These are phyloP conservation scores for Amanita thiersii DNA, from an alignment of 768 basidiomycete species.

Conservation along the genomic window DNA sequence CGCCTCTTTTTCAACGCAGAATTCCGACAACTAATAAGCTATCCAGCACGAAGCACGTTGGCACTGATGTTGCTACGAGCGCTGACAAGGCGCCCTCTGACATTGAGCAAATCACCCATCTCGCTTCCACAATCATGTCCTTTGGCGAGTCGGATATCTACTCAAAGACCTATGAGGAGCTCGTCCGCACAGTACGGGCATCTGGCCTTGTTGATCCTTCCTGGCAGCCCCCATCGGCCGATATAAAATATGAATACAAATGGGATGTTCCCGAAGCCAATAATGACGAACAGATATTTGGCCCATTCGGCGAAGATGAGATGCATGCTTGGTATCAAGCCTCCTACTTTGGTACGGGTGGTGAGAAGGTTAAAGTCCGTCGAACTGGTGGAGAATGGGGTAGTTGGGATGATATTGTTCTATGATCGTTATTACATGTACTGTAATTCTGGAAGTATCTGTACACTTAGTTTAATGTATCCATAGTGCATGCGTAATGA, in stretches of 20 bases:
- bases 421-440: slow-evolving; percentile 23
- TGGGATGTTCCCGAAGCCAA: slow-evolving; percentile 56
- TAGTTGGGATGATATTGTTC: slow-evolving; percentile 59
- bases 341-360: slow-evolving; percentile 68
- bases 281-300: slow-evolving; percentile 50
- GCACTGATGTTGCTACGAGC: slow-evolving; percentile 32
- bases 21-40: background rate
- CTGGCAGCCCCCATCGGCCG: slow-evolving; percentile 75
- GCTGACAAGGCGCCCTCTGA: slow-evolving; percentile 42
- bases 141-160: slow-evolving; percentile 84
- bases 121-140: slow-evolving; percentile 83
- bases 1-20: slow-evolving; percentile 2
- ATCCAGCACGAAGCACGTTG: slow-evolving; percentile 20
- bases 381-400: slow-evolving; percentile 65
- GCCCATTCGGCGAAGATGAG: slow-evolving; percentile 76
- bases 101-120: slow-evolving; percentile 76
- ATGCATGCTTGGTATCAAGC: slow-evolving; percentile 76
- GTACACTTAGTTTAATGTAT: slow-evolving; percentile 13
- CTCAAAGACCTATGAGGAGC: slow-evolving; percentile 77
- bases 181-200: slow-evolving; percentile 67
- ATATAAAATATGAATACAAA: slow-evolving; percentile 72
- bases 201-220: slow-evolving; percentile 58
- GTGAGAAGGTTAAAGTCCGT: slow-evolving; percentile 74
- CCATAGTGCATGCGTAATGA: slow-evolving; percentile 8
- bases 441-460: slow-evolving; percentile 10